These are phyloP conservation scores for Metschnikowia shivogae DNA, from an alignment of 805 yeast genomes.

Conservation along the genomic window DNA sequence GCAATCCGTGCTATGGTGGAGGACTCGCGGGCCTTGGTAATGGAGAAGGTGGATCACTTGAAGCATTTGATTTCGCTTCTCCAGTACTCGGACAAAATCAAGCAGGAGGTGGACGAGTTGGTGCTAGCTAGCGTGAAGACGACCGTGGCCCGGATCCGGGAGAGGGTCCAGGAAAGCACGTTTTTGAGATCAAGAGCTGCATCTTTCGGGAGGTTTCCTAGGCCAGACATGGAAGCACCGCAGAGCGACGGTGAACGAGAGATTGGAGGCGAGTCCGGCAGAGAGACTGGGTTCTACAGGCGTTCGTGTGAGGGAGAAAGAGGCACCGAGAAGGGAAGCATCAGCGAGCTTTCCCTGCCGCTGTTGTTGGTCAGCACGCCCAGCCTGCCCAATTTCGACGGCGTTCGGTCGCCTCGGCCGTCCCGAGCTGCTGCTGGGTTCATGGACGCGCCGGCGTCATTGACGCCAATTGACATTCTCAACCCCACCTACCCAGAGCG, in stretches of 20 bases:
- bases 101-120: conserved; percentile 69
- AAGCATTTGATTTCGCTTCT: conserved; percentile 69
- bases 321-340: too few species aligned
- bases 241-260: too few species aligned
- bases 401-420: conserved; percentile 1
- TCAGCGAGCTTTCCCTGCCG: background rate
- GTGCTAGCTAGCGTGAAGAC: conserved; percentile 61
- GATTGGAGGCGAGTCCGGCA: too few species aligned
- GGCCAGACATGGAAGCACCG: background rate
- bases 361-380: conserved; percentile 1
- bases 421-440: background rate
- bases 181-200: background rate
- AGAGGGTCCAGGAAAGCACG: conserved; percentile 22
- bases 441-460: background rate
- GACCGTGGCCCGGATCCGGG: conserved; percentile 54
- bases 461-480: conserved; percentile 2
- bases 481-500: conserved; percentile 9
- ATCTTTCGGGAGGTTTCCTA: background rate
- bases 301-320: too few species aligned
- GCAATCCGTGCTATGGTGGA: conserved; percentile 58
- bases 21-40: conserved; percentile 61
- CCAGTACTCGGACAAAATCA: conserved; percentile 70
- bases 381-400: background rate
- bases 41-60: conserved; percentile 65
- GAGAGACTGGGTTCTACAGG: too few species aligned